Evolutionary conservation across 148 eudicot genomes (phyloP).

Genomic region (Camellia lanceoleosa): DNA sequence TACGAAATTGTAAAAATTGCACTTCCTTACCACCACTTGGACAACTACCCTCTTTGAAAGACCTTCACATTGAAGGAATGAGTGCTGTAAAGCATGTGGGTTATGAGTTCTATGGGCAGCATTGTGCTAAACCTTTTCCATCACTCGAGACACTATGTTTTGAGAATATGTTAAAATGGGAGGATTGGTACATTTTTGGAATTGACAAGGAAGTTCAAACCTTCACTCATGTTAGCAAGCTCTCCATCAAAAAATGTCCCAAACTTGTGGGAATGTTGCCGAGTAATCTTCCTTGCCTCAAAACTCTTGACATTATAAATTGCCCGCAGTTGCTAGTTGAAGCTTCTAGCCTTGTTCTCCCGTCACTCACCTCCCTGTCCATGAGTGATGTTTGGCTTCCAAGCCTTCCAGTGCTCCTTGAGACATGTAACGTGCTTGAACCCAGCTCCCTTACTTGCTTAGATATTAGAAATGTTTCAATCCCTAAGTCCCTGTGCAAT

Average conservation of each 20-base stretch:
- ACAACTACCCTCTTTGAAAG: slow-evolving; percentile 7
- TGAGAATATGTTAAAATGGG: slow-evolving; percentile 17
- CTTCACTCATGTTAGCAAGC: slow-evolving; percentile 19
- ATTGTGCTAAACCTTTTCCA: slow-evolving; percentile 16
- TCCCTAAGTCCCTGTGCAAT: too few relatives aligned
- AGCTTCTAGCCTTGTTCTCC: too few relatives aligned
- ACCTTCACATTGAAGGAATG: slow-evolving; percentile 13
- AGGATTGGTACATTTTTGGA: slow-evolving; percentile 12
- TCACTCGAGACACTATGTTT: slow-evolving; percentile 18
- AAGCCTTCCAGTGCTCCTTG: too few relatives aligned
- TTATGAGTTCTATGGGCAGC: slow-evolving; percentile 18
- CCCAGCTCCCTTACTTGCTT: too few relatives aligned
- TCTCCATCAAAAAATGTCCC: slow-evolving; percentile 18
- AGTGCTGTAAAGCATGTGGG: slow-evolving; percentile 9
- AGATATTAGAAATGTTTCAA: too few relatives aligned
- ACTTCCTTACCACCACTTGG: slow-evolving; percentile 13
- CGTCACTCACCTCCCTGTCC: too few relatives aligned
- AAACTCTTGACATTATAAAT: too few relatives aligned
- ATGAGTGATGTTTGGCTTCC: too few relatives aligned
- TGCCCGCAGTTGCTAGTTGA: too few relatives aligned
- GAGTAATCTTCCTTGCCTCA: too few relatives aligned
- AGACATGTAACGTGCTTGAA: too few relatives aligned
- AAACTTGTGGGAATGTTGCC: background rate
- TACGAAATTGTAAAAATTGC: slow-evolving; percentile 13
- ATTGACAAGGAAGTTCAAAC: background rate